A percentile compares a stretch with the other conserved stretches of the same genome.
phyloP scores from a whole-genome alignment of 2,329 filamentous ascomycete genomes.

The Curvularia spicifera region DNA sequence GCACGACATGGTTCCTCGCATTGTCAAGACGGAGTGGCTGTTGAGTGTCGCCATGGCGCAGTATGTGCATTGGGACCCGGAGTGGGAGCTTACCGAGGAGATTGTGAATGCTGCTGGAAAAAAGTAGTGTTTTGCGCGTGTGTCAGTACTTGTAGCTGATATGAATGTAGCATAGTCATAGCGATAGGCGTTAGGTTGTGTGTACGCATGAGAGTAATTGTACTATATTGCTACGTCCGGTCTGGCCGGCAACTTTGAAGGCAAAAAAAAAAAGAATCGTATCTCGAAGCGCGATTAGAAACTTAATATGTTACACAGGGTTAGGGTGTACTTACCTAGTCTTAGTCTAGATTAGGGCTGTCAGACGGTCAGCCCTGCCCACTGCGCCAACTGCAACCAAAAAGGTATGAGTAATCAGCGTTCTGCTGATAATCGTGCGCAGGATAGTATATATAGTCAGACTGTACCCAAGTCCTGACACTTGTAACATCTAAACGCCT shows the following conservation, averaged over 20 bases:
- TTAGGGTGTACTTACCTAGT: no score
- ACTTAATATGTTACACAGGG: no score
- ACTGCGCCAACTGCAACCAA: no score
- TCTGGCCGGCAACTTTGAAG: not conserved
- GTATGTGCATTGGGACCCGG: conserved; percentile 60
- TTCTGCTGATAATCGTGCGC: no score
- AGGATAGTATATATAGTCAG: no score
- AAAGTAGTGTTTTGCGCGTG: conserved; percentile 16
- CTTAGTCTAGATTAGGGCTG: no score
- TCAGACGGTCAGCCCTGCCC: no score
- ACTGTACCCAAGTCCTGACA: no score
- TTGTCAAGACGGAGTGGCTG: conserved; percentile 89
- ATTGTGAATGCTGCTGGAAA: conserved; percentile 28
- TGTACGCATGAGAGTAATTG: not conserved
- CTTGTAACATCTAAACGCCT: no score
- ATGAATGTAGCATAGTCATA: conserved; percentile 9
- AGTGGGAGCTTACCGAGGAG: conserved; percentile 47
- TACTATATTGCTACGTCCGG: not conserved
- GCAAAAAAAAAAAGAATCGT: not conserved
- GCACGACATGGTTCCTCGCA: conserved; percentile 78
- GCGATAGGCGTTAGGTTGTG: conserved; percentile 27
- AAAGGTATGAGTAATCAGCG: no score
- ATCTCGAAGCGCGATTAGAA: not conserved
- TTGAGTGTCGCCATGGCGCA: conserved; percentile 90
- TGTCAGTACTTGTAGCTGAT: conserved; percentile 6